Percentiles rank a stretch among this genome's conserved stretches.
phyloP scores from a whole-genome alignment of 495 filamentous ascomycete species.

The Xylaria grammica region DNA sequence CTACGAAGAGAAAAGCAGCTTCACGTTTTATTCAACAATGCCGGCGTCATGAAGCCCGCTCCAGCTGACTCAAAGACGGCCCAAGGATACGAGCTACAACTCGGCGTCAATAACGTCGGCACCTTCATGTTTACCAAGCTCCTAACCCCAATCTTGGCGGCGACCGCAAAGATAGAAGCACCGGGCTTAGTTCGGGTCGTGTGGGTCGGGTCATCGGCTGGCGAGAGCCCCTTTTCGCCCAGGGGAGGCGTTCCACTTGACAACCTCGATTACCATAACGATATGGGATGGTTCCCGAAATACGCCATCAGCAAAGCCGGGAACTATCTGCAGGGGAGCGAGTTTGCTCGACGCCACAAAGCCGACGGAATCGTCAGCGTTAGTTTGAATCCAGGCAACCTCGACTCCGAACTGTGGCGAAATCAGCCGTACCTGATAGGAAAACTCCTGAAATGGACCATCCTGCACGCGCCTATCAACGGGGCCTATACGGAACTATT shows the following conservation, averaged over 20 bases:
- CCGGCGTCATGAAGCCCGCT: conserved; percentile 43
- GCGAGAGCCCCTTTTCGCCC: conserved; percentile 27
- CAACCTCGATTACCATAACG: conserved; percentile 23
- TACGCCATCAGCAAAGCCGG: conserved; percentile 49
- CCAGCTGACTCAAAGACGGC: conserved; percentile 24
- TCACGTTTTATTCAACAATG: conserved; percentile 47
- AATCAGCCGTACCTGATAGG: neutral
- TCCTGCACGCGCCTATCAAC: conserved; percentile 30
- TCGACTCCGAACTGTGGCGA: conserved; percentile 40
- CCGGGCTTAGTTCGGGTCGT: conserved; percentile 47
- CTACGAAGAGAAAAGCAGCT: conserved; percentile 38
- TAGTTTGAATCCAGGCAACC: conserved; percentile 35
- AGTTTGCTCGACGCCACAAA: conserved; percentile 37
- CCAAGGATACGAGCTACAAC: conserved; percentile 44
- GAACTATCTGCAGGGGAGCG: conserved; percentile 36
- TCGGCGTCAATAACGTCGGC: conserved; percentile 46
- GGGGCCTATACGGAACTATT: conserved; percentile 51
- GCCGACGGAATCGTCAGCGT: conserved; percentile 39
- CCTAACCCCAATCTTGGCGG: conserved; percentile 49
- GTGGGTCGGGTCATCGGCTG: conserved; percentile 45
- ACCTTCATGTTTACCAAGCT: conserved; percentile 47
- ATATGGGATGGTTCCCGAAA: neutral
- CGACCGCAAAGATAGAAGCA: conserved; percentile 37
- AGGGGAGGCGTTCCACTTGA: conserved; percentile 28
- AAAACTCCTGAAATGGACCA: neutral